A percentile compares a stretch with the other conserved stretches of the same genome.
These are phyloP conservation scores for Warburgia ugandensis DNA, from an alignment of 164 flowering plant species.

Conservation along the genomic window DNA sequence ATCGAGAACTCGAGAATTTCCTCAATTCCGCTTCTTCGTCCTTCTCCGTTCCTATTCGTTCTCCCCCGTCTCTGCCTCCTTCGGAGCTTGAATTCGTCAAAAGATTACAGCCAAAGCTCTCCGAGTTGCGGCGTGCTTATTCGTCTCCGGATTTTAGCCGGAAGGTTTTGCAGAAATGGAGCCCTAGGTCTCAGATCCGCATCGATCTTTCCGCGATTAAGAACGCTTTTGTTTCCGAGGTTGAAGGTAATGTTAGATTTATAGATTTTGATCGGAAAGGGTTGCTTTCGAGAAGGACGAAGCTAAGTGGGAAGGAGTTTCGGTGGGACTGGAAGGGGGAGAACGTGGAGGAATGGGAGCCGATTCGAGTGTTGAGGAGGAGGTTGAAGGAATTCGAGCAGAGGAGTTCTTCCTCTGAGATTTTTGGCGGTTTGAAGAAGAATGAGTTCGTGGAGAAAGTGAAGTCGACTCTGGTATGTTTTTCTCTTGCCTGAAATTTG, in stretches of 20 bases:
- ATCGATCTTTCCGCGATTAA: conserved; percentile 57
- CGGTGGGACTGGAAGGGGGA: conserved; percentile 27
- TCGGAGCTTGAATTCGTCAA: conserved; percentile 65
- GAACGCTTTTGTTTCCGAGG: conserved; percentile 55
- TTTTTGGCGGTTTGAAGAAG: conserved; percentile 58
- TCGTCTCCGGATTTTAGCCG: conserved; percentile 65
- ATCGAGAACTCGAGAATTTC: conserved; percentile 65
- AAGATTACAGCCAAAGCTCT: conserved; percentile 57
- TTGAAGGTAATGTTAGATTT: conserved; percentile 29
- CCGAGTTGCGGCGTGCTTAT: conserved; percentile 59
- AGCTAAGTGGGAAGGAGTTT: too few relatives aligned
- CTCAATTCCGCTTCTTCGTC: conserved; percentile 40
- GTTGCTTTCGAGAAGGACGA: too few relatives aligned
- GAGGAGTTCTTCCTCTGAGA: conserved; percentile 40
- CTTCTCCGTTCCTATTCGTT: conserved; percentile 14
- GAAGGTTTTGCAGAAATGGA: conserved; percentile 63
- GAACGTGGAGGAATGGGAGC: conserved; percentile 54
- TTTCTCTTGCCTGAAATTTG: too few relatives aligned
- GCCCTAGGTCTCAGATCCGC: conserved; percentile 41
- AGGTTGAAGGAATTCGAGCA: conserved; percentile 72
- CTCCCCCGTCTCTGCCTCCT: conserved; percentile 16
- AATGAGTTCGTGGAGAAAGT: conserved; percentile 77
- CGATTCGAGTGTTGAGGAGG: conserved; percentile 49
- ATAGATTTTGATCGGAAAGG: too few relatives aligned
- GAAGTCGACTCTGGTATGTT: conserved; percentile 71